These are phyloP conservation scores for Graphium sp. DNA, from an alignment of 2,329 filamentous ascomycete species.

Conservation along the genomic window DNA sequence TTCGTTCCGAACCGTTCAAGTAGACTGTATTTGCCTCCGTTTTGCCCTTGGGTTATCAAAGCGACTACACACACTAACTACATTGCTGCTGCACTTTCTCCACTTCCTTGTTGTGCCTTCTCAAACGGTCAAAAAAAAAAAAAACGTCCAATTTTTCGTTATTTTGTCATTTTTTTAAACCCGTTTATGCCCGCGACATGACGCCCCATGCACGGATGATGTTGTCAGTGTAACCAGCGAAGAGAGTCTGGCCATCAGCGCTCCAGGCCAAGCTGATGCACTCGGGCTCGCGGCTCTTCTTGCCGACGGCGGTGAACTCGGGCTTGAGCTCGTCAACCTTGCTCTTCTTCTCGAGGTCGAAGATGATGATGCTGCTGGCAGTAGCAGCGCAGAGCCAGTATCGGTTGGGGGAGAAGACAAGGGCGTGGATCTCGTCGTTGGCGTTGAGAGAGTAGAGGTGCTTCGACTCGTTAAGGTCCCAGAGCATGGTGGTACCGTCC, in stretches of 20 bases:
- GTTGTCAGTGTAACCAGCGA: conserved; percentile 99
- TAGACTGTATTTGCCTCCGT: too few species aligned
- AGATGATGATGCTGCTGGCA: conserved; percentile 97
- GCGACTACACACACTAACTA: too few species aligned
- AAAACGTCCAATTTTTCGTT: conserved; percentile 7
- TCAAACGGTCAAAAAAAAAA: conserved; percentile 3
- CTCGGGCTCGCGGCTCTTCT: conserved; percentile 99
- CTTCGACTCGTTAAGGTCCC: conserved; percentile 99
- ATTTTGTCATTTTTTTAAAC: conserved; percentile 7
- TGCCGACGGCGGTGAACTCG: conserved; percentile 80
- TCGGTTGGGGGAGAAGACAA: conserved; percentile 99
- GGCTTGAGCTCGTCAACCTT: conserved; percentile 99
- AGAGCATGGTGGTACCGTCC: conserved; percentile 99
- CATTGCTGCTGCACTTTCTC: too few species aligned
- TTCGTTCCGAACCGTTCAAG: neutral
- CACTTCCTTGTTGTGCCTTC: neutral
- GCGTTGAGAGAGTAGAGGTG: conserved; percentile 98
- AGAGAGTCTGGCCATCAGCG: conserved; percentile 96
- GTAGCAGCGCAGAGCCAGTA: conserved; percentile 99
- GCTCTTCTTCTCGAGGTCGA: conserved; percentile 99
- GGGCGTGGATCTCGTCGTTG: conserved; percentile 99
- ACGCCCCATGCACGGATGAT: conserved; percentile 96
- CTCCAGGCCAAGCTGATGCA: conserved; percentile 95
- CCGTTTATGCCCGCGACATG: conserved; percentile 71
- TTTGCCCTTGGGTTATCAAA: too few species aligned